Conservation (phyloP, 805 yeast genomes). For the Monosporozyma unispora region DNA sequence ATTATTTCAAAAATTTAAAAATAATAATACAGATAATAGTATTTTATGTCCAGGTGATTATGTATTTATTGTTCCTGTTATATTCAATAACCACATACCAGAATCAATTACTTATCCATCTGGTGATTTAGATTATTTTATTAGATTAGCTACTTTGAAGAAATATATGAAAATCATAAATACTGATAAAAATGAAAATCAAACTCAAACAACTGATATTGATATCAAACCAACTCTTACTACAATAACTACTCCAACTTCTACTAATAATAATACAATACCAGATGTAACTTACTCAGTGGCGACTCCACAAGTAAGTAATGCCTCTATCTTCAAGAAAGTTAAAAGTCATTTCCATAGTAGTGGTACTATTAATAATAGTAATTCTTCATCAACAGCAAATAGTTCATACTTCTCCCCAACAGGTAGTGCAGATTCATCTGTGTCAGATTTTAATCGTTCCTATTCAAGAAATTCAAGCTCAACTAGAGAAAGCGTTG, state of each 20-base stretch:
- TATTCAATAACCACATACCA: constrained; percentile 54
- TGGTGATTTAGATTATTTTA: constrained; percentile 23
- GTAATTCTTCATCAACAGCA: neutral
- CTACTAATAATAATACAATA: no score
- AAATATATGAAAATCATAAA: neutral
- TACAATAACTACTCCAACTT: neutral
- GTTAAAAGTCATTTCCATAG: constrained; percentile 5
- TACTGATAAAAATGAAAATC: neutral
- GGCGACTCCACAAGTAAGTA: neutral
- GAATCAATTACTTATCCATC: constrained; percentile 32
- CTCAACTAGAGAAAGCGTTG: neutral
- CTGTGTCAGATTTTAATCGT: neutral
- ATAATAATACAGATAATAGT: constrained; percentile 1
- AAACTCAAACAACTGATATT: neutral
- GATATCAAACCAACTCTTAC: neutral
- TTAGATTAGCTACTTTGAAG: constrained; percentile 9
- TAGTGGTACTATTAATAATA: neutral
- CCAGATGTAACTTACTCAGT: no score
- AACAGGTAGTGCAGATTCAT: neutral
- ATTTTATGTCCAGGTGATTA: constrained; percentile 55
- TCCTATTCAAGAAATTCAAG: neutral
- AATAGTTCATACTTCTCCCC: neutral
- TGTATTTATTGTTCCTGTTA: constrained; percentile 54
- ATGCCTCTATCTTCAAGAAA: constrained; percentile 1
- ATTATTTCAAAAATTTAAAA: constrained; percentile 4